Evolutionary conservation across 176 grass and related monocot genomes (phyloP).

Genomic region (Zoysia japonica): DNA sequence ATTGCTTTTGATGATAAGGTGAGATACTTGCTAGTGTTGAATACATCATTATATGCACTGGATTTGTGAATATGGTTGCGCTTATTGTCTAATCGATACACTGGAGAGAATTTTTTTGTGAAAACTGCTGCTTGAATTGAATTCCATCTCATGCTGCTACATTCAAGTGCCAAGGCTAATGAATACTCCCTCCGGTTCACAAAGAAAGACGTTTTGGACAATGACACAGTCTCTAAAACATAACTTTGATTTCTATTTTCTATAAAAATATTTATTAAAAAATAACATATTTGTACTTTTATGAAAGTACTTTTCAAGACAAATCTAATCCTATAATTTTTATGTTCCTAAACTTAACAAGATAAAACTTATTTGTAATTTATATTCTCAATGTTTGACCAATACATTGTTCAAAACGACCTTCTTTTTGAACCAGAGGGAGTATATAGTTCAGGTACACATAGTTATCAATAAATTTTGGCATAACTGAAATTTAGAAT

Average conservation of each 20-base stretch:
- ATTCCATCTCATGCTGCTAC: background rate
- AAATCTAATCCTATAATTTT: no score
- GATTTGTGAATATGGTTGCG: slow-evolving; percentile 10
- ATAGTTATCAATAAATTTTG: background rate
- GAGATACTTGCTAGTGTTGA: background rate
- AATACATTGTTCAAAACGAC: no score
- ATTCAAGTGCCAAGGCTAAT: background rate
- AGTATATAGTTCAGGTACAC: background rate
- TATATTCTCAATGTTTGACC: no score
- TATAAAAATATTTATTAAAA: no score
- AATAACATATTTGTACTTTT: no score
- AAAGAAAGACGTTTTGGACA: no score
- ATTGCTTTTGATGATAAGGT: slow-evolving; percentile 67
- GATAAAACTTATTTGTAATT: no score
- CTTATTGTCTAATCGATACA: background rate
- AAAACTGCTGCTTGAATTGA: background rate
- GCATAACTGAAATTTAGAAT: background rate
- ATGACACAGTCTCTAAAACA: no score
- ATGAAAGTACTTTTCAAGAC: no score
- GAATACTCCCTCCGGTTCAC: background rate
- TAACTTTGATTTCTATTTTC: no score
- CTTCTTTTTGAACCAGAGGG: no score
- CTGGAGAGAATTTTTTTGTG: background rate
- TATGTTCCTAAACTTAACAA: no score
- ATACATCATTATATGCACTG: background rate